Evolutionary conservation across 1,284 basidiomycete genomes (phyloP), one percentile per base, ranked within the genome.

Genomic region (Pseudozyma thailandica): DNA sequence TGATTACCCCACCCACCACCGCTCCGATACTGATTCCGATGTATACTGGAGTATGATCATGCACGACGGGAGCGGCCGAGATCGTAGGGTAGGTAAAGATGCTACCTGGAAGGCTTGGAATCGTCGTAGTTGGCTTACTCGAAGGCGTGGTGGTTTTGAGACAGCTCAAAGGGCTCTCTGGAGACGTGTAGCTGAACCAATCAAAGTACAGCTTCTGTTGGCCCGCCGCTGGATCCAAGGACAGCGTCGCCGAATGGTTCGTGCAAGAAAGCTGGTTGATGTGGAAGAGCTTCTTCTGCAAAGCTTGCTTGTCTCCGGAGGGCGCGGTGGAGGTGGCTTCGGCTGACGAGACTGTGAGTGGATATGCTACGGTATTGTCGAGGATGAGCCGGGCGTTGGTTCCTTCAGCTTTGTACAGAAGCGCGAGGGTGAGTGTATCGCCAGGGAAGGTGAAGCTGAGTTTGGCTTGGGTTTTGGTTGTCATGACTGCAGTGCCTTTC

Each of bases 401-500:
- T 3, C 62, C 62, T 4, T 10, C 20, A 7, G 43, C 43, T 8
- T 47, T 54, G 51, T 65, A 58, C 13, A 65, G 62, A 35, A 65
- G 21, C 13, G 42, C 62, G 1, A 65, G 8, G 4, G 51, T 23
- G 1, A 65, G 47, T 18, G 55, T 46, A n/a, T 65, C 51, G 18
- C 55, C 62, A 3, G 55, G 31, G n/a, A 65, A 65, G 20, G 20
- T 30, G 31, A 65, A 54, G n/a, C 20, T 47, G 30, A 65, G 37
- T 18, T 38, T 23, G 1, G 62, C 51, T 18, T 43, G 18, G 4
- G 23, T 26, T 0, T 16, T 30, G 31, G 50, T 50, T 2, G 51
- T 50, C 25, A 27, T 37, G 26, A 65, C 51, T 1, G 55, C 55
- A 2, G 62, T 50, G 47, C 50, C 50, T 15, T 59, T 53, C 31